Percentiles rank a stretch among this genome's conserved stretches.
These are phyloP conservation scores for Collariella sp. DNA, from an alignment of 495 filamentous ascomycete genomes.

Conservation along the genomic window DNA sequence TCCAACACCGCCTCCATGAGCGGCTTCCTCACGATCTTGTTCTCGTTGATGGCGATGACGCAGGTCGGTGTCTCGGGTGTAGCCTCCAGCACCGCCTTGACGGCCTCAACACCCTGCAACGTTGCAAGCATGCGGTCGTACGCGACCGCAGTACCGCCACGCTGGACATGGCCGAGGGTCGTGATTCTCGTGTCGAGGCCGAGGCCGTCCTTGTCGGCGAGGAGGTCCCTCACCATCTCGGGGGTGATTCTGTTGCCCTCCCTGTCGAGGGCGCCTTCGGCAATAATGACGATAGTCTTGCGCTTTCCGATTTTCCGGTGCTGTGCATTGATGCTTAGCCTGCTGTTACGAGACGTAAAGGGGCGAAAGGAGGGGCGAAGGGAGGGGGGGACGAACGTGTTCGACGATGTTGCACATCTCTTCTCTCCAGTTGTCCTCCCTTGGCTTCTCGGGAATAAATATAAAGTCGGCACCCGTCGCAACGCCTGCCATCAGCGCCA, in stretches of 20 bases:
- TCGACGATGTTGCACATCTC: conserved; percentile 79
- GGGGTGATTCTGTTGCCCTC: conserved; percentile 79
- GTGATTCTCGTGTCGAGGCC: conserved; percentile 88
- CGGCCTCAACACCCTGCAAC: conserved; percentile 90
- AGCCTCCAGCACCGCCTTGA: conserved; percentile 89
- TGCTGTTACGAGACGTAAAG: too few species aligned
- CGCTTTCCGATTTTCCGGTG: conserved; percentile 88
- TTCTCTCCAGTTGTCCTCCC: conserved; percentile 75
- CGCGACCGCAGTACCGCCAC: conserved; percentile 83
- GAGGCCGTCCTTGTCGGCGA: conserved; percentile 61
- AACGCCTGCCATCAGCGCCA: conserved; percentile 93
- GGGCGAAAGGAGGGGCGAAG: not conserved
- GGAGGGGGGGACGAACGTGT: conserved; percentile 46
- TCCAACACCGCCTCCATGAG: conserved; percentile 79
- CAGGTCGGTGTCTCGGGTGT: conserved; percentile 83
- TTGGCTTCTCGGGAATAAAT: conserved; percentile 94
- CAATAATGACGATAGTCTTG: conserved; percentile 96
- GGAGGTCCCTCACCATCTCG: conserved; percentile 71
- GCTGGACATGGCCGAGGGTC: conserved; percentile 90
- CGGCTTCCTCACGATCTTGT: conserved; percentile 88
- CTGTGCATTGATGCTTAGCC: conserved; percentile 34
- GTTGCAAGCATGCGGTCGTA: conserved; percentile 94
- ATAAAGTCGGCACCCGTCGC: conserved; percentile 94
- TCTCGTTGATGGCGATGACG: conserved; percentile 92
- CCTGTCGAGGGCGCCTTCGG: conserved; percentile 85